These are phyloP conservation scores for Pseudozyma tsukubaensis DNA, from an alignment of 1,284 basidiomycete genomes.

Conservation along the genomic window DNA sequence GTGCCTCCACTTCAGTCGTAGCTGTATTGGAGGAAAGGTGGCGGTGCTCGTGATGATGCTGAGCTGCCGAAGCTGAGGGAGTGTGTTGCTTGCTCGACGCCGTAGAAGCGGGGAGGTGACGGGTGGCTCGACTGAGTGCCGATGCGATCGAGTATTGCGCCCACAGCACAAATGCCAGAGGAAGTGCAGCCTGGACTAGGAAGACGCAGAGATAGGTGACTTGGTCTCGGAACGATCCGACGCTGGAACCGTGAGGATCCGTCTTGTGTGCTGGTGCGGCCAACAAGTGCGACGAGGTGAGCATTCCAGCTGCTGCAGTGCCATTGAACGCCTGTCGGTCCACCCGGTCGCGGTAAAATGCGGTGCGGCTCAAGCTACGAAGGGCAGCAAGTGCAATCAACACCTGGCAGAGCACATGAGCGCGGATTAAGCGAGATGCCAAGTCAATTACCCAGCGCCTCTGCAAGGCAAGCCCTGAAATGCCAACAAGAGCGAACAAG, in stretches of 20 bases:
- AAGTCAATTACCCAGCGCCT: slow-evolving; percentile 50
- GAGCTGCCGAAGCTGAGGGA: not conserved
- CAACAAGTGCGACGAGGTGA: slow-evolving; percentile 22
- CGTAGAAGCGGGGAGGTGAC: slow-evolving; percentile 12
- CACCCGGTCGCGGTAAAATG: slow-evolving; percentile 29
- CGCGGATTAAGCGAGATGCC: slow-evolving; percentile 50
- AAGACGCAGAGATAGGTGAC: slow-evolving; percentile 53
- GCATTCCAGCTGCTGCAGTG: slow-evolving; percentile 13
- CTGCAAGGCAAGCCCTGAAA: slow-evolving; percentile 37
- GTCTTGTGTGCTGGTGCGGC: not conserved
- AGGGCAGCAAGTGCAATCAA: slow-evolving; percentile 48
- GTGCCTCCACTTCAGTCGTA: not conserved
- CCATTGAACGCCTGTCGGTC: slow-evolving; percentile 9
- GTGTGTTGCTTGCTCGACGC: slow-evolving; percentile 2
- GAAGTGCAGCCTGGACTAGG: slow-evolving; percentile 52
- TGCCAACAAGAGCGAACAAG: slow-evolving; percentile 37
- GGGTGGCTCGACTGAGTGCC: slow-evolving; percentile 28
- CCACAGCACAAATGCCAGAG: slow-evolving; percentile 39
- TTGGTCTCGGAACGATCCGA: slow-evolving; percentile 43
- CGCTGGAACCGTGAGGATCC: slow-evolving; percentile 41
- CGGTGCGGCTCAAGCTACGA: slow-evolving; percentile 35
- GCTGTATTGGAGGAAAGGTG: slow-evolving; percentile 9
- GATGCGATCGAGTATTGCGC: slow-evolving; percentile 50
- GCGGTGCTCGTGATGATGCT: slow-evolving; percentile 3
- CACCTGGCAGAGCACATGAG: slow-evolving; percentile 50